A percentile compares a stretch with the other conserved stretches of the same genome.
Evolutionary conservation across 2,329 filamentous ascomycete genomes (phyloP).

Genomic region (Chrysoporthe deuterocubensis): DNA sequence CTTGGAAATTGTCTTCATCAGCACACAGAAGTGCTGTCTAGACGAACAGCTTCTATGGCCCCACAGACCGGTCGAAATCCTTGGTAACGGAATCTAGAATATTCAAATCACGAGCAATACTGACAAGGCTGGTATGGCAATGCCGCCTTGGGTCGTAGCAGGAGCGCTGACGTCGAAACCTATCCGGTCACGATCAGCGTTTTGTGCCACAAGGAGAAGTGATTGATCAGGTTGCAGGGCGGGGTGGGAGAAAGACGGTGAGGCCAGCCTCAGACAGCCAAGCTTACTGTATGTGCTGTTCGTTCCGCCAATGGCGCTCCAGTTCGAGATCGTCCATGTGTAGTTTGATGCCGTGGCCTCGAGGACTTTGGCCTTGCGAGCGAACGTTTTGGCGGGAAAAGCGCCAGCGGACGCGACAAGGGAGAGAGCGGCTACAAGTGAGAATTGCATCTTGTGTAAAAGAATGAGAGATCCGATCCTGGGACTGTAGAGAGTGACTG

Average conservation of each 20-base stretch:
- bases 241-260: background rate
- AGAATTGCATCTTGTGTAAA: constrained; percentile 23
- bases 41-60: background rate
- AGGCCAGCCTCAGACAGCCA: background rate
- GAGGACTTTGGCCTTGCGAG: constrained; percentile 7
- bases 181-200: background rate
- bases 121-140: constrained; percentile 11
- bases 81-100: background rate
- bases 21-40: background rate
- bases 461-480: constrained; percentile 3
- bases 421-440: constrained; percentile 17
- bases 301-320: constrained; percentile 15
- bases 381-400: background rate
- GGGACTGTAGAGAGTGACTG: background rate
- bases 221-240: background rate
- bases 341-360: constrained; percentile 13
- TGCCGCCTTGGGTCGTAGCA: background rate
- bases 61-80: background rate
- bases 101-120: background rate
- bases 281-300: constrained; percentile 26
- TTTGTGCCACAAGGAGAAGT: background rate
- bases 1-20: background rate
- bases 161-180: constrained; percentile 24
- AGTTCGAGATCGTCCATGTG: constrained; percentile 25
- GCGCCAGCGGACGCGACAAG: constrained; percentile 21